These are phyloP conservation scores for Polychaeton citri DNA, from an alignment of 2,329 filamentous ascomycete species.

Conservation along the genomic window DNA sequence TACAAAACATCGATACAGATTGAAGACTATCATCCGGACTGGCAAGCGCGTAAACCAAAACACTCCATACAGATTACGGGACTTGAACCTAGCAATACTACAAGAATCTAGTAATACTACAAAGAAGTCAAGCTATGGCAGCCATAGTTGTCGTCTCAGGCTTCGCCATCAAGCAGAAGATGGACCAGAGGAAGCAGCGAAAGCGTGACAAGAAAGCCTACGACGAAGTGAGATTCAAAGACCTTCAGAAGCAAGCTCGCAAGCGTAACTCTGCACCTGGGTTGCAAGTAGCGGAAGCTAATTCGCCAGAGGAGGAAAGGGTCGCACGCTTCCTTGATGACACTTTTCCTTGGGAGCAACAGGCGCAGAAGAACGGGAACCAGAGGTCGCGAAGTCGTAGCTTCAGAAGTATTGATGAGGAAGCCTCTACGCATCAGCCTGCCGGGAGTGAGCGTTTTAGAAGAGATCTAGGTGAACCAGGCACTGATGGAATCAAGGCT, in stretches of 20 bases:
- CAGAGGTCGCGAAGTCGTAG: constrained; percentile 7
- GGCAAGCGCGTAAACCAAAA: background rate
- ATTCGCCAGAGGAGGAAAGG: constrained; percentile 1
- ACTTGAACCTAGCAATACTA: too few relatives aligned
- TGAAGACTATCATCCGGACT: constrained; percentile 1
- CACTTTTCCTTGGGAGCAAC: background rate
- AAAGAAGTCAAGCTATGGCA: constrained; percentile 10
- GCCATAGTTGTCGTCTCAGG: constrained; percentile 12
- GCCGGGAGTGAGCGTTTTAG: background rate
- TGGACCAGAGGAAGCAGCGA: constrained; percentile 11
- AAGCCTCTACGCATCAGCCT: background rate
- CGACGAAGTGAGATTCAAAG: constrained; percentile 10
- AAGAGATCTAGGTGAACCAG: too few relatives aligned
- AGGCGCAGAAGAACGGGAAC: constrained; percentile 4
- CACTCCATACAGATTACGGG: background rate
- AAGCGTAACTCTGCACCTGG: constrained; percentile 3
- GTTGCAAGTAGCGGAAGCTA: constrained; percentile 2
- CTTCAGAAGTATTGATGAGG: constrained; percentile 8
- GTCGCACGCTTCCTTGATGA: constrained; percentile 2
- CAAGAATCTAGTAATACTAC: background rate
- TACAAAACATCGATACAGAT: constrained; percentile 6
- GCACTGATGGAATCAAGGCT: too few relatives aligned
- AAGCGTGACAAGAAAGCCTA: constrained; percentile 10
- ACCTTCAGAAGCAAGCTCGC: constrained; percentile 8
- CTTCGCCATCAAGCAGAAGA: constrained; percentile 9